These are phyloP conservation scores for Schoenoplectus tabernaemontani DNA, from an alignment of 202 grass and related monocot genomes.

Conservation along the genomic window DNA sequence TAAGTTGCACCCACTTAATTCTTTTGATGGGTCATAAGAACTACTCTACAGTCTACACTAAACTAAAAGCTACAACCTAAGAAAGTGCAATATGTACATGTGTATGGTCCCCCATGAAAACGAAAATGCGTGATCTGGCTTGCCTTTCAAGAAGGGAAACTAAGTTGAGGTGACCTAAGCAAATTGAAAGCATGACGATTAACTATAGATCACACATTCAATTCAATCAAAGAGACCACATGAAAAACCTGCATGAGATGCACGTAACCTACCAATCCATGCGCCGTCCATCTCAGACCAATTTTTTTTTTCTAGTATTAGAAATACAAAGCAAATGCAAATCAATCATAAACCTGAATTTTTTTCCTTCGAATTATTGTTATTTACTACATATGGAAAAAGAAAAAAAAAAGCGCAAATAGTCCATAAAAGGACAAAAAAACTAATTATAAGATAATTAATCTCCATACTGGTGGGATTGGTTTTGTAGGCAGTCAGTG, in stretches of 20 bases:
- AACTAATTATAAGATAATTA: no score
- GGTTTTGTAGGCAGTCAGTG: no score
- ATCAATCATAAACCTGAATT: no score
- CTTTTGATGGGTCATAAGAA: conserved; percentile 7
- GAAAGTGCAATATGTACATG: conserved; percentile 1
- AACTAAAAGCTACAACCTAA: conserved; percentile 8
- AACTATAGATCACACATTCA: background rate
- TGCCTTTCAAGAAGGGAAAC: conserved; percentile 26
- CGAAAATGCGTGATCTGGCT: background rate
- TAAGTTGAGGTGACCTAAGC: conserved; percentile 18
- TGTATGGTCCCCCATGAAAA: conserved; percentile 2
- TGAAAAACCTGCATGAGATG: conserved; percentile 16
- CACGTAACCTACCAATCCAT: conserved; percentile 17
- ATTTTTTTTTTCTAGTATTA: no score
- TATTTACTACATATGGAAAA: no score
- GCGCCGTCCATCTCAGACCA: background rate
- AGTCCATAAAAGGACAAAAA: no score
- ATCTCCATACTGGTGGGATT: no score
- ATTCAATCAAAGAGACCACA: background rate
- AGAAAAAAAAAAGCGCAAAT: no score
- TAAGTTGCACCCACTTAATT: conserved; percentile 23
- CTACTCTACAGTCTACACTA: conserved; percentile 21
- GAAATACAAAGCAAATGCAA: no score
- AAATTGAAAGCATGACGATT: conserved; percentile 29
- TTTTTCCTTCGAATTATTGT: no score